Base-by-base conservation (phyloP, 2,329 filamentous ascomycete species). In the Exophiala viscosa region DNA sequence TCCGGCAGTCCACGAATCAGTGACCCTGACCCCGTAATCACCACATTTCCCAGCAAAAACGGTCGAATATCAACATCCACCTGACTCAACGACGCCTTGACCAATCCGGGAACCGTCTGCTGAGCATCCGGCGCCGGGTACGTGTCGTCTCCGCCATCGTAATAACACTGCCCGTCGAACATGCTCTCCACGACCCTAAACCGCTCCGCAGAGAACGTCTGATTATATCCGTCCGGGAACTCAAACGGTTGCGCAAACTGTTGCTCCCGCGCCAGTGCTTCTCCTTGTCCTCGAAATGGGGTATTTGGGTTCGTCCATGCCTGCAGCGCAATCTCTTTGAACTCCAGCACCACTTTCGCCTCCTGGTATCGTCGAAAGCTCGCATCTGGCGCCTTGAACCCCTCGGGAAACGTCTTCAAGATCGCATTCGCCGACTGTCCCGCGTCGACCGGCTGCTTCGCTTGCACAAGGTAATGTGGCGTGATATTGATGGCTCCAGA, bases 241-340 rank as follows among this genome's bases (percentile, higher is more conserved):
- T 99, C 93, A 65, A 96, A 99, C 1, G 90, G 88, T 59, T 85
- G 83, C 40, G 74, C 78, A 67, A 82, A 85, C 52, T 85, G 85
- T 42, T 85, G 84, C 38, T 96, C 91, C 66, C 93, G 84, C 67
- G 92, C 95, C 4, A 75, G 72, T 13, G 46, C 41, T 50, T 62
- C 59, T 32, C 61, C 60, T 35, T 60, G 60, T 9, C 60, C 59
- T 11, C 57, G 49, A 46, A 62, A 62, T 14, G 55, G 41, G 14
- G 45, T 50, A 38, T 52, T 59, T 6, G 55, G 83, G 17, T 70
- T 72, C 73, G 80, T 61, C 92, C 93, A 99, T 11, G 92, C 84
- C 72, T 96, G 90, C 23, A 97, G 90, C 13, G 96, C 90, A 14
- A 88, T 95, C 73, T 99, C 95, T 75, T 99, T 99, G 81, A 95